These are phyloP conservation scores for Ramichloridium luteum DNA, from an alignment of 2,329 filamentous ascomycete species.

Conservation along the genomic window DNA sequence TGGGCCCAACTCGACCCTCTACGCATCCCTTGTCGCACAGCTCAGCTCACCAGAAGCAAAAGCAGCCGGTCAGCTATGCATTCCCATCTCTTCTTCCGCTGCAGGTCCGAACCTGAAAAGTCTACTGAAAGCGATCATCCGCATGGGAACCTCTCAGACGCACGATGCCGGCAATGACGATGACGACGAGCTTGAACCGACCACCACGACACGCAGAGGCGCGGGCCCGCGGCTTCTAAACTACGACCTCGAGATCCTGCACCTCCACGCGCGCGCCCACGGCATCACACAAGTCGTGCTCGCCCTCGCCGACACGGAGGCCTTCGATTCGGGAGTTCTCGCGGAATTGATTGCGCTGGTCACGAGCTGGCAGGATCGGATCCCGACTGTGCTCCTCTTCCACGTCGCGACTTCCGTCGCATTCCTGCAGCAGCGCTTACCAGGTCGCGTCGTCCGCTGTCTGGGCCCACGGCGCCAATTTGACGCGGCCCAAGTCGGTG, in stretches of 20 bases:
- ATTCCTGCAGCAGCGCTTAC: slow-evolving; percentile 61
- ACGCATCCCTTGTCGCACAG: slow-evolving; percentile 61
- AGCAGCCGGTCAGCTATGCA: slow-evolving; percentile 42
- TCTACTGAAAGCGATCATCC: slow-evolving; percentile 59
- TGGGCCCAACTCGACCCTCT: slow-evolving; percentile 65
- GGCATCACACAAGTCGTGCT: slow-evolving; percentile 51
- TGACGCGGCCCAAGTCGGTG: slow-evolving; percentile 60
- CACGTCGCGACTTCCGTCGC: slow-evolving; percentile 74
- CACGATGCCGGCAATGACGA: slow-evolving; percentile 33
- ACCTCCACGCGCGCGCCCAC: slow-evolving; percentile 45
- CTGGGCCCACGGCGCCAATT: slow-evolving; percentile 63
- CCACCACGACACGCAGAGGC: slow-evolving; percentile 12
- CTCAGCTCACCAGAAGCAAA: slow-evolving; percentile 32
- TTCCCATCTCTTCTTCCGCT: slow-evolving; percentile 55
- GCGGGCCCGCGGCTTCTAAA: slow-evolving; percentile 49
- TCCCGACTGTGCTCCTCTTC: slow-evolving; percentile 65
- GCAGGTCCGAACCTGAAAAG: slow-evolving; percentile 65
- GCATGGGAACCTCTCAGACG: slow-evolving; percentile 44
- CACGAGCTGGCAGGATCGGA: slow-evolving; percentile 59
- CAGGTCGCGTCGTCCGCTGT: slow-evolving; percentile 54
- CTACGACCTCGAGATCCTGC: slow-evolving; percentile 64
- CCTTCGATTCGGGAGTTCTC: slow-evolving; percentile 61
- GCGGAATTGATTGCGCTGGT: slow-evolving; percentile 59
- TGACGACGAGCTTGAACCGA: slow-evolving; percentile 41
- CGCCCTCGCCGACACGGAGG: slow-evolving; percentile 70